Percentiles rank a stretch among this genome's conserved stretches.
Evolutionary conservation across 1,284 basidiomycete genomes (phyloP).

Genomic region (Kwoniella shivajii): DNA sequence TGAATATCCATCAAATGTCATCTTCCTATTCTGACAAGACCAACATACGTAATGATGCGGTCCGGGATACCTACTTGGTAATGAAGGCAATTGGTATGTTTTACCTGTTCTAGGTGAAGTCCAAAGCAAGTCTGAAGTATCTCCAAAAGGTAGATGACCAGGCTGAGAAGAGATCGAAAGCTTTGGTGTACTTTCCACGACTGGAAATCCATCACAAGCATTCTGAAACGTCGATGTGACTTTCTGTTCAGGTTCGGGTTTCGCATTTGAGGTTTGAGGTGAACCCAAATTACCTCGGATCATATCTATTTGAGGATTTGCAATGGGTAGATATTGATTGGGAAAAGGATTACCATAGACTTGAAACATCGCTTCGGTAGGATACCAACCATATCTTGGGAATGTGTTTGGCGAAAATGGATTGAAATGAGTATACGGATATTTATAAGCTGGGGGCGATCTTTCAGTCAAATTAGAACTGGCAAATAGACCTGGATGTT

Average conservation of each 20-base stretch:
- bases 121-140: not conserved
- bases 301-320: too few species aligned
- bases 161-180: not conserved
- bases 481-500: not conserved
- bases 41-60: not conserved
- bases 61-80: not conserved
- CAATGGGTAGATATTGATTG: not conserved
- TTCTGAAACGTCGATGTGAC: too few species aligned
- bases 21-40: not conserved
- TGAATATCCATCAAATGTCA: not conserved
- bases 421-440: not conserved
- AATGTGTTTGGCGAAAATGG: not conserved
- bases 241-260: too few species aligned
- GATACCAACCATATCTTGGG: not conserved
- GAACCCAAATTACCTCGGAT: too few species aligned
- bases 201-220: too few species aligned
- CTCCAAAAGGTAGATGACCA: not conserved
- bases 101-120: conserved; percentile 3
- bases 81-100: not conserved
- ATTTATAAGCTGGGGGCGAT: not conserved
- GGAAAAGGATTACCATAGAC: not conserved
- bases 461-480: too few species aligned
- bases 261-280: too few species aligned
- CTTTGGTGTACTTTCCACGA: not conserved
- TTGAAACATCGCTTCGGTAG: not conserved